Evolutionary conservation across 2,329 filamentous ascomycete species (phyloP).

Genomic region (Claviceps paspali): DNA sequence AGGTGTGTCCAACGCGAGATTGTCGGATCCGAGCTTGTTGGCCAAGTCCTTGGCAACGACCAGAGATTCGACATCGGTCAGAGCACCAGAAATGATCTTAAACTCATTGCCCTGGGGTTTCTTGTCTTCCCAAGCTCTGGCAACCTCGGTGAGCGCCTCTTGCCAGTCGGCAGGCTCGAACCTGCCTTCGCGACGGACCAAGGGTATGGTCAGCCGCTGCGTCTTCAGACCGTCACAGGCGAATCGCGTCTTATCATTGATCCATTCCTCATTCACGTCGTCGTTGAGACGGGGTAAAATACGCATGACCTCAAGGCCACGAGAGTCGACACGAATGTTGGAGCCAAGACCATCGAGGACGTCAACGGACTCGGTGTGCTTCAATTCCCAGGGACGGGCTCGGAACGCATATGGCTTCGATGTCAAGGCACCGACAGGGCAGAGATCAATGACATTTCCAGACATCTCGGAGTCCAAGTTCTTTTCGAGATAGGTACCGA

Average conservation of each 20-base stretch:
- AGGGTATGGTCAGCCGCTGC: slow-evolving; percentile 81
- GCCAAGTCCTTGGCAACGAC: slow-evolving; percentile 95
- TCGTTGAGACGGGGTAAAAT: slow-evolving; percentile 87
- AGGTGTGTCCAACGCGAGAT: slow-evolving; percentile 82
- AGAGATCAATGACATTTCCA: slow-evolving; percentile 94
- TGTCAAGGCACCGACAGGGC: slow-evolving; percentile 88
- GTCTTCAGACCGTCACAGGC: slow-evolving; percentile 94
- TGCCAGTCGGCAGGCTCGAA: slow-evolving; percentile 93
- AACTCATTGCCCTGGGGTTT: slow-evolving; percentile 85
- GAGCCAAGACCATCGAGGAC: slow-evolving; percentile 86
- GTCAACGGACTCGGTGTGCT: slow-evolving; percentile 91
- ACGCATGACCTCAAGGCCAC: slow-evolving; percentile 92
- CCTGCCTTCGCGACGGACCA: slow-evolving; percentile 76
- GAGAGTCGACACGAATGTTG: slow-evolving; percentile 84
- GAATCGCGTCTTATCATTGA: slow-evolving; percentile 95
- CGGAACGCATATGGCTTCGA: slow-evolving; percentile 98
- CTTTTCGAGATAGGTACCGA: slow-evolving; percentile 92
- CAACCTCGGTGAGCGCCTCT: slow-evolving; percentile 80
- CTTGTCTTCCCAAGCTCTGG: slow-evolving; percentile 61
- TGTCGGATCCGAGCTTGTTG: slow-evolving; percentile 93
- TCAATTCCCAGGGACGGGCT: slow-evolving; percentile 90
- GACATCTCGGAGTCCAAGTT: slow-evolving; percentile 91
- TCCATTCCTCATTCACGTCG: slow-evolving; percentile 98
- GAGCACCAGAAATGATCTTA: slow-evolving; percentile 82
- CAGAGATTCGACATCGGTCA: slow-evolving; percentile 82